These are phyloP conservation scores for Berkeleyomyces basicola DNA, from an alignment of 2,329 filamentous ascomycete genomes.

Conservation along the genomic window DNA sequence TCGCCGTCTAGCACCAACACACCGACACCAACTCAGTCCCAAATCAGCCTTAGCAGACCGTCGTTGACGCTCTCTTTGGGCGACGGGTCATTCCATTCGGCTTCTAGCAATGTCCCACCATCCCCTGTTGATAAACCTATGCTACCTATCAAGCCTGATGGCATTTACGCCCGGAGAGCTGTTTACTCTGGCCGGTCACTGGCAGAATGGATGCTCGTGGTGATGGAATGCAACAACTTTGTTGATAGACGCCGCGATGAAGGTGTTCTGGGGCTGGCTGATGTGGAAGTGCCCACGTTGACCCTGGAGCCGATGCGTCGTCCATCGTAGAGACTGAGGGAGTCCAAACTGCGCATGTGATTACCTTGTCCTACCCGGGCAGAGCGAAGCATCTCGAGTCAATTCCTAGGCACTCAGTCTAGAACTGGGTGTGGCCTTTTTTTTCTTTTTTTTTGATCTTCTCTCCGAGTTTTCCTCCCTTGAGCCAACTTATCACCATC, in stretches of 20 bases:
- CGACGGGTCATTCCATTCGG: background rate
- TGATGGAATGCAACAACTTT: conserved; percentile 68
- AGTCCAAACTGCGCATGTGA: too few species aligned
- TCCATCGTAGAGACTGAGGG: conserved; percentile 11
- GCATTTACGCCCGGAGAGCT: conserved; percentile 28
- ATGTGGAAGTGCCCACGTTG: conserved; percentile 42
- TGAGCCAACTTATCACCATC: too few species aligned
- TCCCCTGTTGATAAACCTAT: conserved; percentile 14
- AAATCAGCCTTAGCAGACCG: background rate
- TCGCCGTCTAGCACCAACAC: background rate
- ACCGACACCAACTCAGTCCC: background rate
- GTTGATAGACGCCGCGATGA: conserved; percentile 60
- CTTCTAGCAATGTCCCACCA: background rate
- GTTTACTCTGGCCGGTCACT: conserved; percentile 56
- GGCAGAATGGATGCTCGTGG: conserved; percentile 61
- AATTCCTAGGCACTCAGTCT: background rate
- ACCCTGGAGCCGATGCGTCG: conserved; percentile 26
- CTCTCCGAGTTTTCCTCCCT: too few species aligned
- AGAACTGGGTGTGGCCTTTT: background rate
- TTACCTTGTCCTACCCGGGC: too few species aligned
- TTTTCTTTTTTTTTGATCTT: background rate
- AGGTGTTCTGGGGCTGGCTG: conserved; percentile 46
- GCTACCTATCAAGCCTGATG: conserved; percentile 30
- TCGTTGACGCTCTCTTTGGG: background rate
- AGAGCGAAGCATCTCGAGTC: too few species aligned